Conservation (phyloP, 441 rosid species). For the Caryocar brasiliense region DNA sequence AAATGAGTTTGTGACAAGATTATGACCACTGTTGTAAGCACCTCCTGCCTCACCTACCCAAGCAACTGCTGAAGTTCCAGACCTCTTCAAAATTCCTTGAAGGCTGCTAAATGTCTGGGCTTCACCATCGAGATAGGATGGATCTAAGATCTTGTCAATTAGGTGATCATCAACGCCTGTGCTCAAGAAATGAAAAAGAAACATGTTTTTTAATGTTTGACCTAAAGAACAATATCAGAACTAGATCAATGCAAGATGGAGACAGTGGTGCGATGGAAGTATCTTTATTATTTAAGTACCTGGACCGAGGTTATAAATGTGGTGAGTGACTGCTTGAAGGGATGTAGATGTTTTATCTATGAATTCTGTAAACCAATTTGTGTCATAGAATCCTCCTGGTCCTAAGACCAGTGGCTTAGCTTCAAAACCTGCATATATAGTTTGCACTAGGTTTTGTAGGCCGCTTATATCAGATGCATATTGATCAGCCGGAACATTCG, state of each 20-base stretch:
- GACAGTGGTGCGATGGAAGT: neutral
- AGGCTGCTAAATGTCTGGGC: slow-evolving; percentile 39
- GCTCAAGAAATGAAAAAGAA: neutral
- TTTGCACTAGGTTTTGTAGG: slow-evolving; percentile 29
- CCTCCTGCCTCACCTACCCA: slow-evolving; percentile 99
- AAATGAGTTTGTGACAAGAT: slow-evolving; percentile 78
- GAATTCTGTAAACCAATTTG: slow-evolving; percentile 47
- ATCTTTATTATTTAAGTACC: no score
- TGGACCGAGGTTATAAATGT: slow-evolving; percentile 79
- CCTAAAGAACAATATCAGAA: no score
- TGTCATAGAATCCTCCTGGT: slow-evolving; percentile 75
- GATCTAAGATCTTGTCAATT: slow-evolving; percentile 65
- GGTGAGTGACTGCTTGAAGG: slow-evolving; percentile 51
- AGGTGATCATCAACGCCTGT: slow-evolving; percentile 71
- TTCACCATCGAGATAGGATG: slow-evolving; percentile 49
- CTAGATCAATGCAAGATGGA: neutral
- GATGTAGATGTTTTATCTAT: slow-evolving; percentile 28
- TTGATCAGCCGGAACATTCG: slow-evolving; percentile 47
- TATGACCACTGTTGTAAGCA: slow-evolving; percentile 84
- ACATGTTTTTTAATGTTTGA: slow-evolving; percentile 1
- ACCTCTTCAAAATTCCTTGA: slow-evolving; percentile 32
- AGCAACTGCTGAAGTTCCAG: slow-evolving; percentile 45
- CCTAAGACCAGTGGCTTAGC: slow-evolving; percentile 53
- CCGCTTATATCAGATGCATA: slow-evolving; percentile 49
- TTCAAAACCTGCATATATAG: slow-evolving; percentile 27